Conservation (phyloP, 495 filamentous ascomycete species). For the Penicillium ochrochloron region DNA sequence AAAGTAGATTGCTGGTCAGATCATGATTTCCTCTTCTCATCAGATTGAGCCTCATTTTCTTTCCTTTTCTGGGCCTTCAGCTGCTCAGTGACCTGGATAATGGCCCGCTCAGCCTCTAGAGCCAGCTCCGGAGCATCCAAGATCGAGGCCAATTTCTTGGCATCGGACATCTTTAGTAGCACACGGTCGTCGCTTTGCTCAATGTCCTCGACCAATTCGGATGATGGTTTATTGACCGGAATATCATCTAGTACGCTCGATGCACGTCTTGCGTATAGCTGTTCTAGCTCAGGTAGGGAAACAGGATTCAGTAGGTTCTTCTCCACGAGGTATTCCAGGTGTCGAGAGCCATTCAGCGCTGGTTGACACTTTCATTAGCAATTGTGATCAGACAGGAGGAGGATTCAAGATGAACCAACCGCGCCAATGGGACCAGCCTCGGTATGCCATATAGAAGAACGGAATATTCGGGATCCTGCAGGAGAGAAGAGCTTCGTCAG, state of each 20-base stretch:
- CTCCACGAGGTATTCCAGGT: slow-evolving; percentile 78
- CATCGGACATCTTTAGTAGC: slow-evolving; percentile 60
- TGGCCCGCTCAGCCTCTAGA: slow-evolving; percentile 86
- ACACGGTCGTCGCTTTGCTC: slow-evolving; percentile 60
- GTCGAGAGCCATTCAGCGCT: slow-evolving; percentile 82
- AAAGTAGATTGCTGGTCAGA: background rate
- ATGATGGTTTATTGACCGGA: slow-evolving; percentile 30
- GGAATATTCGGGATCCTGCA: slow-evolving; percentile 89
- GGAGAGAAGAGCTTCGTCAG: slow-evolving; percentile 15
- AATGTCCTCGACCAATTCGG: slow-evolving; percentile 46
- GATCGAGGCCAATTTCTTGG: slow-evolving; percentile 66
- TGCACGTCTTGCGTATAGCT: slow-evolving; percentile 65
- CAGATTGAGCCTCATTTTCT: slow-evolving; percentile 34
- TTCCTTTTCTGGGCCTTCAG: slow-evolving; percentile 57
- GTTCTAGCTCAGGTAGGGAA: slow-evolving; percentile 69
- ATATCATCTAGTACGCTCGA: slow-evolving; percentile 31
- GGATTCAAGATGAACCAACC: slow-evolving; percentile 39
- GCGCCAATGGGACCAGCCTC: slow-evolving; percentile 73
- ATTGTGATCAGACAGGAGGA: background rate
- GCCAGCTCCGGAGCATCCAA: slow-evolving; percentile 82
- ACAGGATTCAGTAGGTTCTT: slow-evolving; percentile 67
- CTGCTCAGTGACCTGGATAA: slow-evolving; percentile 79
- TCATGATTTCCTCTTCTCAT: slow-evolving; percentile 38
- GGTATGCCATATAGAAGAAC: slow-evolving; percentile 92
- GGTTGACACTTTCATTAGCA: slow-evolving; percentile 14